phyloP scores from a whole-genome alignment of 768 basidiomycete species.

The Mycena rosella region DNA sequence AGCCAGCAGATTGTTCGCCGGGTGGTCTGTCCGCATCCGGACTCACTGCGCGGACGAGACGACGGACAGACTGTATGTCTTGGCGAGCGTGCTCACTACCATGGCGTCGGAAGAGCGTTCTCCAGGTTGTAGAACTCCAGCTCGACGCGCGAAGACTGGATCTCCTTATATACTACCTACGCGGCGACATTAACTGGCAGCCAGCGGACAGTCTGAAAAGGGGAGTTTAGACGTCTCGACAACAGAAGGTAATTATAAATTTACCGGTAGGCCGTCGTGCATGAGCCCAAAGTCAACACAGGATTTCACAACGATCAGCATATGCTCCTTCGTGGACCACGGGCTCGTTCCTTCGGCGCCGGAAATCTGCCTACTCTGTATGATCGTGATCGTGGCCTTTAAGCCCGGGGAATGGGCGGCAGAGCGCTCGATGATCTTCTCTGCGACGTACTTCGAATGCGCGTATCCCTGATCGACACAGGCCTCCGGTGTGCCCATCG shows the following conservation, averaged over 20 bases:
- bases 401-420: conserved; percentile 14
- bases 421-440: conserved; percentile 25
- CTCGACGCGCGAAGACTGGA: not conserved
- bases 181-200: conserved; percentile 29
- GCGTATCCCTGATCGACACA: conserved; percentile 23
- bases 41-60: conserved; percentile 16
- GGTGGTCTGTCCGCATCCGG: conserved; percentile 5
- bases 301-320: conserved; percentile 23
- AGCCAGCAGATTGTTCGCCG: conserved; percentile 13
- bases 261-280: conserved; percentile 17
- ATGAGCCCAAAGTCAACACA: conserved; percentile 24
- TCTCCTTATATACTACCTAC: conserved; percentile 20
- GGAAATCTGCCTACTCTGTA: conserved; percentile 18
- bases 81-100: conserved; percentile 12
- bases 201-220: conserved; percentile 23
- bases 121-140: conserved; percentile 25
- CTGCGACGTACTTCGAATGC: conserved; percentile 29
- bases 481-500: conserved; percentile 6
- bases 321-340: conserved; percentile 25
- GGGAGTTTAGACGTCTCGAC: not conserved
- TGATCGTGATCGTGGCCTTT: conserved; percentile 21
- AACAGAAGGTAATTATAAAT: not conserved
- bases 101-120: conserved; percentile 5
- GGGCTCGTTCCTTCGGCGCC: conserved; percentile 27
- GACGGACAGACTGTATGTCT: conserved; percentile 4